These are phyloP conservation scores for Erythrophleum fordii DNA, from an alignment of 306 rosid species.

Conservation along the genomic window DNA sequence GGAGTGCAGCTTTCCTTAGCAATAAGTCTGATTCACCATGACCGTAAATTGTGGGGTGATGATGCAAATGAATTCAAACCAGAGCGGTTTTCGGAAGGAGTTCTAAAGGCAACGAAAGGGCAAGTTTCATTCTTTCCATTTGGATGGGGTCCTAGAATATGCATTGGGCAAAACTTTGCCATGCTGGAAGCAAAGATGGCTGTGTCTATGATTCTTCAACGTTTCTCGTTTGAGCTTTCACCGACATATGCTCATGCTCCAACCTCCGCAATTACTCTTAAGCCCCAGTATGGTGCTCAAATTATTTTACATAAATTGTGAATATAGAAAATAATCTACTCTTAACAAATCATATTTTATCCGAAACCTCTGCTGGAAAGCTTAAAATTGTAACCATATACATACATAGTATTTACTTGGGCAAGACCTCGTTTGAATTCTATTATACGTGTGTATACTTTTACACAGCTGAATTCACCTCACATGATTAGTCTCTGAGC, in stretches of 20 bases:
- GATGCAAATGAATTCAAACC: constrained; percentile 65
- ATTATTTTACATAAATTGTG: constrained; percentile 38
- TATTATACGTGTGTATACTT: not conserved
- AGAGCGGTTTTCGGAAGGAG: constrained; percentile 60
- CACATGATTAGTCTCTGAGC: no score
- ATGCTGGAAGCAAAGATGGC: constrained; percentile 47
- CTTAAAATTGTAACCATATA: no score
- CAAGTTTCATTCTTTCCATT: constrained; percentile 54
- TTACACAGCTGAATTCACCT: not conserved
- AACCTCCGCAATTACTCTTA: not conserved
- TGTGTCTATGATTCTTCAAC: constrained; percentile 46
- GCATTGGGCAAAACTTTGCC: constrained; percentile 65
- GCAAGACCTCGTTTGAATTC: not conserved
- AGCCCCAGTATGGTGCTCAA: constrained; percentile 49
- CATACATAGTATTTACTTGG: not conserved
- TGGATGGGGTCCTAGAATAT: constrained; percentile 69
- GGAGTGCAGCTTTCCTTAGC: constrained; percentile 48
- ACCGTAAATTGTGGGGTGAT: constrained; percentile 59
- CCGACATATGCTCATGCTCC: constrained; percentile 52
- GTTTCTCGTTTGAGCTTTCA: constrained; percentile 55
- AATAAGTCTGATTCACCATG: constrained; percentile 44
- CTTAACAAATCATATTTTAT: no score
- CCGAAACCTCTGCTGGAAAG: no score
- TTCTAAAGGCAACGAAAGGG: constrained; percentile 56
- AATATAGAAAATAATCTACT: no score